phyloP scores from a whole-genome alignment of 805 yeast genomes.

The Cyberlindnera euphorbiae region DNA sequence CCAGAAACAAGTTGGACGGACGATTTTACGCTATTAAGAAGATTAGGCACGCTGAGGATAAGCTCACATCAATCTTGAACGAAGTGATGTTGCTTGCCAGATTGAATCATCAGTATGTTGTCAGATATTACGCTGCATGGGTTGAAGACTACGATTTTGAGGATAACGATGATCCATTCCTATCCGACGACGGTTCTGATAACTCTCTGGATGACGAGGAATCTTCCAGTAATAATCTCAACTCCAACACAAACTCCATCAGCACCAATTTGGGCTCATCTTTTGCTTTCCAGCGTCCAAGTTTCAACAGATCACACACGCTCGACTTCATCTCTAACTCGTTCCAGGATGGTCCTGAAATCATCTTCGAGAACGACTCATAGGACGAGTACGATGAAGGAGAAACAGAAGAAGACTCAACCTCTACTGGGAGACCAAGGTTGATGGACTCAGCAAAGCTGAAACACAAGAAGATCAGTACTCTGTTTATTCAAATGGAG shows the following conservation, averaged over 20 bases:
- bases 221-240: constrained; percentile 6
- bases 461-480: constrained; percentile 43
- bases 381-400: constrained; percentile 21
- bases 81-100: constrained; percentile 92
- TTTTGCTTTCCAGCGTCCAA: constrained; percentile 22
- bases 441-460: constrained; percentile 18
- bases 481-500: constrained; percentile 95
- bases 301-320: constrained; percentile 29
- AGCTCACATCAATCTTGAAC: constrained; percentile 73
- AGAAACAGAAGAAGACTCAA: constrained; percentile 23
- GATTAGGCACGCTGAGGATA: constrained; percentile 75
- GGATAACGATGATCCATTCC: constrained; percentile 31
- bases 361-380: constrained; percentile 44
- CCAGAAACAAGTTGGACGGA: constrained; percentile 89
- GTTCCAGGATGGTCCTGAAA: constrained; percentile 44
- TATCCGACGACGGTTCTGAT: no score
- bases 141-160: constrained; percentile 48
- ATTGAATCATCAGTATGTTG: constrained; percentile 92
- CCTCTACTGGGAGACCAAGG: constrained; percentile 5
- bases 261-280: constrained; percentile 6
- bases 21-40: constrained; percentile 92
- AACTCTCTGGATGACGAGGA: constrained; percentile 22
- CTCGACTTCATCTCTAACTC: constrained; percentile 71
- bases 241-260: constrained; percentile 5
- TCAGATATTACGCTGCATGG: constrained; percentile 97